Evolutionary conservation across 176 grass and related monocot genomes (phyloP), one percentile per base, ranked within the genome.

Genomic region (Ampelocalamus luodianensis): DNA sequence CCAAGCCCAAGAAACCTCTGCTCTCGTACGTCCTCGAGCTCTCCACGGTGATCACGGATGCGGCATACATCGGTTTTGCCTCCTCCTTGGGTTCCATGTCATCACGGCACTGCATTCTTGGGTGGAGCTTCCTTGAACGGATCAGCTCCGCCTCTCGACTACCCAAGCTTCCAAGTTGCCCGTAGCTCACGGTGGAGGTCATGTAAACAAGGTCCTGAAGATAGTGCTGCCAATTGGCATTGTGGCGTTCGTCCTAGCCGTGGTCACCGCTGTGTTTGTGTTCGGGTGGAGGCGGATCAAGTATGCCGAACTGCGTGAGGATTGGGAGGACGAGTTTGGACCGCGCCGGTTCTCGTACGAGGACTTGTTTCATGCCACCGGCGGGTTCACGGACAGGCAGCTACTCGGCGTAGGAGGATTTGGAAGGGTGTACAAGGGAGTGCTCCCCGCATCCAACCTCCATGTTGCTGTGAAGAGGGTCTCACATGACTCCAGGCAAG

Each of bases 321-420:
- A 92, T 22, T 92, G 90, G 90, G 86, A 87, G 59, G 70, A 82
- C 45, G 83, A 89, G 68, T 77, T 74, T 42, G 83, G 87, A 18
- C 79, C 87, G 0, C 87, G 87, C 43, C 78, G 87, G 6, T 84
- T 92, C 79, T 68, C 87, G 13, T 92, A 92, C 73, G 89, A 76
- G 76, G 90, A 89, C 48, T 58, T 89, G 78, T 71, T 77, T 59
- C 49, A 32, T 55, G 90, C 90, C n/a, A 87, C 90, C 29, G 74
- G 18, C 3, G 61, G 77, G 13, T 65, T 79, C 77, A 7, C 42
- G 5, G 60, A 29, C 42, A 63, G 18, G 24, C 45, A 20, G 10
- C 61, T 79, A 4, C 6, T 66, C 24, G 77, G 77, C 0, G 43
- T 13, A 36, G 77, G 61, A 58, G 54, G 54, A 4, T 58, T 58